Evolutionary conservation across 768 basidiomycete genomes (phyloP), one percentile per base, ranked within the genome.

Genomic region (Tulasnella sp.): DNA sequence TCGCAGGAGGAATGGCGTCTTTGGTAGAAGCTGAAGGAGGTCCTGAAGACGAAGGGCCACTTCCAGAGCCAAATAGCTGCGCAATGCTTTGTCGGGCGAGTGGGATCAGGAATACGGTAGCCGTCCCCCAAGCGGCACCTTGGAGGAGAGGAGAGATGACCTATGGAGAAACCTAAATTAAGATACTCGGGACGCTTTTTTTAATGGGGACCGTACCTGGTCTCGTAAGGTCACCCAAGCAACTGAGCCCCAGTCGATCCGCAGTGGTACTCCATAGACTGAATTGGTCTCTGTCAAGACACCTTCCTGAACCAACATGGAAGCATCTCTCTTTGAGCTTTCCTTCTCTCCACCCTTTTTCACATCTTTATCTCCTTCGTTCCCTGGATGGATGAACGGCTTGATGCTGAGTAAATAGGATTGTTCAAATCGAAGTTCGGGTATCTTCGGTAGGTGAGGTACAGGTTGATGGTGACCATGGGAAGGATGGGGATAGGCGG

Each of bases 391-490:
- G 45, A 80, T 73, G 75, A 79, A 80, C 5, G 79, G 79, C 36
- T 71, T 72, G 71, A 80, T 77, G n/a, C 78, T 79, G 2, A 72
- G 37, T 22, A 80, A 73, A 54, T 80, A 79, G 7, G 78, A 73
- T 45, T 80, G 79, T 58, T 80, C 80, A 69, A 77, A 80, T 14
- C 80, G 76, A n/a, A 80, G 72, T 52, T 80, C 80, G 19, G 80
- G 80, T 31, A 80, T 76, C 19, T 78, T 75, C n/a, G 79, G 78
- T 8, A 78, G 70, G 67, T 72, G 64, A 25, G n/a, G 34, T n/a
- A 7, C 34, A 34, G n/a, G 72, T 68, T 36, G 17, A 9, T 75
- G 37, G 38, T 36, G 15, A 45, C 52, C 22, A 40, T 15, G 72
- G 8, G 38, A 34, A 73, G 72, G 25, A 22, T 22, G 36, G 39